Percentiles rank a stretch among this genome's conserved stretches.
Conservation (phyloP, 805 yeast species). For the Cyberlindnera mississippiensis region DNA sequence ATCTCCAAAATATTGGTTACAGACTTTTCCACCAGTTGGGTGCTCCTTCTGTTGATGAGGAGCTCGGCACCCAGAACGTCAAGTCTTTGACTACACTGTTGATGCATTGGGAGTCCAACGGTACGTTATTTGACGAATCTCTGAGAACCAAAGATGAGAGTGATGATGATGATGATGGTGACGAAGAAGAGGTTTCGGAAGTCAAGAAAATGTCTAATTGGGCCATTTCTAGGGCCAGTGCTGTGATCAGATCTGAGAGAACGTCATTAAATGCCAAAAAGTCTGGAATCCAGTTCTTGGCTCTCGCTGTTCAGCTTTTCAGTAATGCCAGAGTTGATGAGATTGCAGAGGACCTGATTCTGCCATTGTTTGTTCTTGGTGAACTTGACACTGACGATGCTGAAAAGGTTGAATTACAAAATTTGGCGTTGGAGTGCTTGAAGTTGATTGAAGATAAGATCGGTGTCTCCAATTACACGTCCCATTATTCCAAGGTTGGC, state of each 20-base stretch:
- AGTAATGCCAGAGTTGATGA: conserved; percentile 36
- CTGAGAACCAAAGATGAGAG: conserved; percentile 18
- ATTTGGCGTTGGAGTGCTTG: conserved; percentile 60
- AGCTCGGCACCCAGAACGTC: conserved; percentile 57
- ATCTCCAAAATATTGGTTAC: conserved; percentile 64
- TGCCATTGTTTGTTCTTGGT: conserved; percentile 48
- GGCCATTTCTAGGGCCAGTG: conserved; percentile 59
- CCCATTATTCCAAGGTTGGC: conserved; percentile 59
- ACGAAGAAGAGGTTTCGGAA: conserved; percentile 25
- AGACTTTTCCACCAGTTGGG: conserved; percentile 73
- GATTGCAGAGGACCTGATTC: conserved; percentile 46
- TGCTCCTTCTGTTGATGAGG: conserved; percentile 69
- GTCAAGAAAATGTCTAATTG: conserved; percentile 46
- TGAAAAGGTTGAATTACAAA: conserved; percentile 48
- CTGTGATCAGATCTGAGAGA: conserved; percentile 63
- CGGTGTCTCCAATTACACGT: conserved; percentile 67
- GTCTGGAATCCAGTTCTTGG: conserved; percentile 65
- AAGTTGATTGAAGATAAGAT: conserved; percentile 61
- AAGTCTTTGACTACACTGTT: conserved; percentile 62
- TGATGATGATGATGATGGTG: conserved; percentile 22
- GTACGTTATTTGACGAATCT: conserved; percentile 30
- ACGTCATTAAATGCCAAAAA: conserved; percentile 56
- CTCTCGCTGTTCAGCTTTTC: conserved; percentile 55
- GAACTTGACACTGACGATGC: conserved; percentile 43
- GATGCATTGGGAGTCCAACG: conserved; percentile 51